phyloP scores from a whole-genome alignment of 2,329 filamentous ascomycete species.

The Westerdykella aurantiaca region DNA sequence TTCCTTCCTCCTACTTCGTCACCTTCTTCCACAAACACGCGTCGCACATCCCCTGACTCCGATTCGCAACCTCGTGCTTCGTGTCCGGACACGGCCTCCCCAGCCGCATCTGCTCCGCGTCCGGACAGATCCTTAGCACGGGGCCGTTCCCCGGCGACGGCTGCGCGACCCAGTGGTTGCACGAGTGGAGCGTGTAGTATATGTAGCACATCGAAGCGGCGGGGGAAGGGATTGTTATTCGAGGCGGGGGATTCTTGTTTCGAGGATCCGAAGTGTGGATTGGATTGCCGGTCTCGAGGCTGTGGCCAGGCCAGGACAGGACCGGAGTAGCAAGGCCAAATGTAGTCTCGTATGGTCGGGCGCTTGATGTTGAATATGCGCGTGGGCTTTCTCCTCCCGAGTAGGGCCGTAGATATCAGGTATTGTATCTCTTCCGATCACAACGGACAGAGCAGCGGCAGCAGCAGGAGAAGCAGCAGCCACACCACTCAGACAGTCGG shows the following conservation, averaged over 20 bases:
- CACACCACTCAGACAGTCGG: background rate
- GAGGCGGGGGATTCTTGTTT: too few species aligned
- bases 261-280: background rate
- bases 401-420: too few species aligned
- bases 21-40: constrained; percentile 26
- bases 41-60: constrained; percentile 30
- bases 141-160: constrained; percentile 23
- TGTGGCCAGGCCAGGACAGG: too few species aligned
- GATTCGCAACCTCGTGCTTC: constrained; percentile 26
- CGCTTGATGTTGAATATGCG: too few species aligned
- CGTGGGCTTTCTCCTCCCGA: too few species aligned
- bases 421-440: too few species aligned
- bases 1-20: constrained; percentile 5
- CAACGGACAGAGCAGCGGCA: too few species aligned
- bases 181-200: constrained; percentile 27
- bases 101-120: constrained; percentile 22
- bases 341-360: too few species aligned
- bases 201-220: constrained; percentile 24
- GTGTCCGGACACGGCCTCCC: constrained; percentile 23
- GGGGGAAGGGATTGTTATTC: too few species aligned
- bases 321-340: too few species aligned
- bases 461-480: background rate
- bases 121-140: constrained; percentile 24
- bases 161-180: constrained; percentile 30
- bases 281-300: background rate